Evolutionary conservation across 805 yeast species (phyloP), one percentile per base, ranked within the genome.

Genomic region (Wickerhamia fluorescens): DNA sequence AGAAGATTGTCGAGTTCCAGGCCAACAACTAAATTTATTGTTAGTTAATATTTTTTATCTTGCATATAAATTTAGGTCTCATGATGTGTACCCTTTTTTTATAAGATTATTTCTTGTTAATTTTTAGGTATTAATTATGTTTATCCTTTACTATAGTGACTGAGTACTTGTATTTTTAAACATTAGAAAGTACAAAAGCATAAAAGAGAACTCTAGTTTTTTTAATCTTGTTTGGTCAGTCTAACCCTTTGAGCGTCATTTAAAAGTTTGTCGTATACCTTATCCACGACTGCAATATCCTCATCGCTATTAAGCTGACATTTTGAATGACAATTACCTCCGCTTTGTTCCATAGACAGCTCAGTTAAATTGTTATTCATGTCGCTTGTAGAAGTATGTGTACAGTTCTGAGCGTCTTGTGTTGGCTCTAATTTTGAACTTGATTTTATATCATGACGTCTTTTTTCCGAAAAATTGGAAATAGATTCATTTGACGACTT

Each of bases 1-100:
- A 80, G 66, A 89, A 86, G 86, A 87, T 92, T 66, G 94, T 92
- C 65, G 87, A 79, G 65, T 82, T 80, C 81, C 71, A 82, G 65
- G 73, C 72, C 49, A 59, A 53, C 26, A 23, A 33, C 20, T 33
- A 33, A 33, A 18, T 20, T 27, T 20, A 18, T 17, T 25, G n/a
- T n/a, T 16, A 25, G 28, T 13, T 19, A 12, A 14, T 12, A 6
- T 27, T 20, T 20, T 6, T 15, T 13, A 20, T 6, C n/a, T 16
- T 19, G 21, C 20, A 17, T 19, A 10, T 12, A 19, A 26, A 26
- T 16, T 14, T 19, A 18, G 16, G 20, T 25, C 14, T 17, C 17
- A 25, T 25, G 14, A n/a, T 22, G 12, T 17, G 17, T 18, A 10
- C 14, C 14, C 16, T 25, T 25, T 16, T 18, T 16, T 25, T n/a